These are phyloP conservation scores for Eragrostis nindensis DNA, from an alignment of 176 grass and related monocot species.

Conservation along the genomic window DNA sequence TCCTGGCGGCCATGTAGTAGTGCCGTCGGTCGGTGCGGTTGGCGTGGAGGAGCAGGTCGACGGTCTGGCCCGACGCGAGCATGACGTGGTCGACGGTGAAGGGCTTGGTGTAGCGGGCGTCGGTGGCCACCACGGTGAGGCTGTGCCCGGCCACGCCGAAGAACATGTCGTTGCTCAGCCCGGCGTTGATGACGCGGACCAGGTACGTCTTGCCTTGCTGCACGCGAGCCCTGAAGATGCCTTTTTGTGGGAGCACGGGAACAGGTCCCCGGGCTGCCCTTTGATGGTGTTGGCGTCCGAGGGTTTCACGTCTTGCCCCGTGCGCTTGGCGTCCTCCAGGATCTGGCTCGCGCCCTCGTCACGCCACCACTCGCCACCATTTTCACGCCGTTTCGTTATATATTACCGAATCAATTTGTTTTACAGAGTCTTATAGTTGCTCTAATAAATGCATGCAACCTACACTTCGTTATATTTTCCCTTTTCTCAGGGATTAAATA, in stretches of 20 bases:
- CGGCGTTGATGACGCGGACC: slow-evolving; percentile 58
- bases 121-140: slow-evolving; percentile 53
- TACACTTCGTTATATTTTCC: too few relatives aligned
- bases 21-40: neutral
- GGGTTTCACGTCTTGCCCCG: slow-evolving; percentile 35
- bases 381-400: too few relatives aligned
- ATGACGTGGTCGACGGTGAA: slow-evolving; percentile 30
- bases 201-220: slow-evolving; percentile 59
- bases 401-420: too few relatives aligned
- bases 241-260: neutral
- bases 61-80: slow-evolving; percentile 45
- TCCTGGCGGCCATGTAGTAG: slow-evolving; percentile 37
- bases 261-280: slow-evolving; percentile 36
- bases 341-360: slow-evolving; percentile 28
- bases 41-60: slow-evolving; percentile 35
- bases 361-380: slow-evolving; percentile 48
- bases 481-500: too few relatives aligned
- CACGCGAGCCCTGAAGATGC: slow-evolving; percentile 26
- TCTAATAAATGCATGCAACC: too few relatives aligned
- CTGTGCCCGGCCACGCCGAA: slow-evolving; percentile 58
- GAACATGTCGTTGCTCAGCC: slow-evolving; percentile 55
- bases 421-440: too few relatives aligned
- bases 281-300: slow-evolving; percentile 56
- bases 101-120: slow-evolving; percentile 49
- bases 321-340: slow-evolving; percentile 30